Evolutionary conservation across 352 stramenopile genomes (phyloP).

Genomic region (Phytophthora citricola): DNA sequence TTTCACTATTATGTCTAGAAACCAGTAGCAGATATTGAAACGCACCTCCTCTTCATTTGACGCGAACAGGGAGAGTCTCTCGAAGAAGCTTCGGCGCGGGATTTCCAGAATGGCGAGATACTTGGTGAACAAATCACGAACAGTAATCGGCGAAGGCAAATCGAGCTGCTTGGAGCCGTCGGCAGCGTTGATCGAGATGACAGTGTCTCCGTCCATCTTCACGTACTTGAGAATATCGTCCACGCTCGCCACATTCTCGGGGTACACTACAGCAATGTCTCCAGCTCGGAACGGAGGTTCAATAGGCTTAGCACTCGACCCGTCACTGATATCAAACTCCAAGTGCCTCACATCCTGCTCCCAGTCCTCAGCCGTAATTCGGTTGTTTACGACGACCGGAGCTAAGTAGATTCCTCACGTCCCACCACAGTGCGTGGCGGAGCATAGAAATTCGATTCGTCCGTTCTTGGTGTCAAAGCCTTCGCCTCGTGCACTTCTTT

Average conservation of each 20-base stretch:
- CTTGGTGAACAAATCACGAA: conserved; percentile 79
- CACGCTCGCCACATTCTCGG: conserved; percentile 77
- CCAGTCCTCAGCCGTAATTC: conserved; percentile 75
- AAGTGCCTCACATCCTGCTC: conserved; percentile 85
- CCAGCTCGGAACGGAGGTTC: conserved; percentile 57
- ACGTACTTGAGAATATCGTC: conserved; percentile 74
- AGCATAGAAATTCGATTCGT: conserved; percentile 66
- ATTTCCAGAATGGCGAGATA: conserved; percentile 90
- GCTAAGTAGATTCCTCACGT: conserved; percentile 59
- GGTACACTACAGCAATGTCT: conserved; percentile 81
- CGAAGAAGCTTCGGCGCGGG: conserved; percentile 89
- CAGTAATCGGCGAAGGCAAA: conserved; percentile 57
- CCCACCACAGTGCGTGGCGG: conserved; percentile 53
- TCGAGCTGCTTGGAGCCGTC: conserved; percentile 57
- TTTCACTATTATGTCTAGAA: background rate
- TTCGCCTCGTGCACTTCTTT: conserved; percentile 21
- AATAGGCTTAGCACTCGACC: background rate
- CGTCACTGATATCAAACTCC: conserved; percentile 59
- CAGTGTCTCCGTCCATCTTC: conserved; percentile 36
- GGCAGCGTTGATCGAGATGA: conserved; percentile 58
- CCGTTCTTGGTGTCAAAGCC: conserved; percentile 31
- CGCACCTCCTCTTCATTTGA: conserved; percentile 79
- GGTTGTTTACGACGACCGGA: conserved; percentile 64
- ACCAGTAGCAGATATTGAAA: background rate
- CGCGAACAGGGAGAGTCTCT: conserved; percentile 85